A percentile compares a stretch with the other conserved stretches of the same genome.
Evolutionary conservation across 768 basidiomycete species (phyloP).

Genomic region (Asterophora lycoperdoides): DNA sequence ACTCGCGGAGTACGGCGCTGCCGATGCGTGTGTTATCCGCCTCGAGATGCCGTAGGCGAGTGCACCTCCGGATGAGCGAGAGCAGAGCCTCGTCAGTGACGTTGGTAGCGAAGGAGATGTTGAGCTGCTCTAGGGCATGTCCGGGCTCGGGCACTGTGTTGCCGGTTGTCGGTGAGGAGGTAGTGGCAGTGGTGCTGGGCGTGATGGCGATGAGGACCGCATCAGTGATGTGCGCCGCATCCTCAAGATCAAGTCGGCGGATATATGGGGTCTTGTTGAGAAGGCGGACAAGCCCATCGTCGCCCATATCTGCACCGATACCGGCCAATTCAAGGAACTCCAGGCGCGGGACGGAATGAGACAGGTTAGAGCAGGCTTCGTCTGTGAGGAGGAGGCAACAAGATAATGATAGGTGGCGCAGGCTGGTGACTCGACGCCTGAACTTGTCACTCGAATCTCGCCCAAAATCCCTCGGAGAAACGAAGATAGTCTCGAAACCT

Average conservation of each 20-base stretch:
- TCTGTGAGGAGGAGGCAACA: slow-evolving; percentile 70
- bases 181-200: slow-evolving; percentile 29
- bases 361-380: slow-evolving; percentile 67
- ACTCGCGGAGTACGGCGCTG: slow-evolving; percentile 56
- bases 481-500: slow-evolving; percentile 40
- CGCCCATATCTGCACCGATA: slow-evolving; percentile 62
- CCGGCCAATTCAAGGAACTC: slow-evolving; percentile 78
- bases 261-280: slow-evolving; percentile 67
- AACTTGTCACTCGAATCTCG: slow-evolving; percentile 53
- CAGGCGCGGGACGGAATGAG: slow-evolving; percentile 63
- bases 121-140: slow-evolving; percentile 66
- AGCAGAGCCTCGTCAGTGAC: slow-evolving; percentile 63
- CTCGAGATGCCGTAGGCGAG: slow-evolving; percentile 62
- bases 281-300: slow-evolving; percentile 70
- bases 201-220: slow-evolving; percentile 63
- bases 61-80: slow-evolving; percentile 59
- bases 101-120: slow-evolving; percentile 61
- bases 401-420: slow-evolving; percentile 74
- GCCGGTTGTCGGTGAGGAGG: neutral
- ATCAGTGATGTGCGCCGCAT: slow-evolving; percentile 72
- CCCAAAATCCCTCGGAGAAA: slow-evolving; percentile 63
- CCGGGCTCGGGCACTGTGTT: slow-evolving; percentile 43
- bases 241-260: slow-evolving; percentile 80
- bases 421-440: slow-evolving; percentile 57
- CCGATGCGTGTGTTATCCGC: slow-evolving; percentile 77